Base-by-base conservation (phyloP, 2,329 filamentous ascomycete genomes). In the Alternaria sp. region DNA sequence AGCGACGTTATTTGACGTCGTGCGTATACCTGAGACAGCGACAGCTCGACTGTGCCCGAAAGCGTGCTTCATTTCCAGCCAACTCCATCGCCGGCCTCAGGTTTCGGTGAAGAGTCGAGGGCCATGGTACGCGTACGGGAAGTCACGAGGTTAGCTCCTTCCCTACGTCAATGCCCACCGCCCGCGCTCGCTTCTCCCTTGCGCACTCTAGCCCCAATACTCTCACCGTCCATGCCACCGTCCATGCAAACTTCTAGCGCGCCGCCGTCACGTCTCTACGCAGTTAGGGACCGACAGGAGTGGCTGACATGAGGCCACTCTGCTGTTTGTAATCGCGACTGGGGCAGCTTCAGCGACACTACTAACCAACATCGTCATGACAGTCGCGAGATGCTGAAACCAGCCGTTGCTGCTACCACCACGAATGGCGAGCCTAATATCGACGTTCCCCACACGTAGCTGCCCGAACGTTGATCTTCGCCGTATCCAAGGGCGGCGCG, bases 1-100 rank as follows among this genome's bases (percentile, higher is more conserved):
- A 60, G 56, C 26, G 62, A 54, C 63, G 63, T 64, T 67, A 61
- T 59, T 59, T 44, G 63, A 63, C 67, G 41, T 66, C 49, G 50
- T 28, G 59, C 56, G 64, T 72, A 62, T 71, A 72, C 51, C 49
- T 73, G 71, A 73, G 68, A 72, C 71, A 33, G 49, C 67, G 61
- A 71, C 64, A 64, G 60, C 65, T 58, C 53, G 60, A 47, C 56
- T 43, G 67, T 53, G 67, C 64, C 56, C 56, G 47, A 64, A 64
- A 60, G 57, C 53, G 58, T 49, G 44, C 58, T 44, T 55, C 37
- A 57, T 64, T 67, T 59, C 60, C 56, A 53, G 37, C 45, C 50
- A 50, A 26, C 30, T 62, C 20, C 56, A 44, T 41, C 33, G 12
- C 7, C 20, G 41, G 67, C 68, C 65, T 65, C 68, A 70, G 56